A percentile compares a stretch with the other conserved stretches of the same genome.
These are phyloP conservation scores for Magnolia changhungtana DNA, from an alignment of 164 flowering plant genomes.

Conservation along the genomic window DNA sequence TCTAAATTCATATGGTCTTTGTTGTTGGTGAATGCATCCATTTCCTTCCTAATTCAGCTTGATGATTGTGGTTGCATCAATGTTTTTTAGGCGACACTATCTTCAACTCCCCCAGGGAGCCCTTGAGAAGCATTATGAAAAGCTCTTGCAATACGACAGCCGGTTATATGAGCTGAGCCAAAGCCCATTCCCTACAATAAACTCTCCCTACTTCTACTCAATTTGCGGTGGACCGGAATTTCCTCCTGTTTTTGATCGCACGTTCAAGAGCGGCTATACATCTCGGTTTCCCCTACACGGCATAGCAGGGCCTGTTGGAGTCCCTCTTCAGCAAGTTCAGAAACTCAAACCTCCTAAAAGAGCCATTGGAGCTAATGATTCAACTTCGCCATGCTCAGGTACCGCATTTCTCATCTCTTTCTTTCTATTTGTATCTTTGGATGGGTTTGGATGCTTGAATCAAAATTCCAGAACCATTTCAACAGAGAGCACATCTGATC, in stretches of 20 bases:
- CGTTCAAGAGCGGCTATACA: not conserved
- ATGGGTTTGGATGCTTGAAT: not conserved
- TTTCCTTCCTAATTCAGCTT: not conserved
- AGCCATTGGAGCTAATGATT: not conserved
- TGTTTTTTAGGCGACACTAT: slow-evolving; percentile 38
- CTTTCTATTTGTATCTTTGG: not conserved
- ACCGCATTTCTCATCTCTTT: not conserved
- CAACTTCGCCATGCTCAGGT: slow-evolving; percentile 20
- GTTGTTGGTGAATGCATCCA: too few species aligned
- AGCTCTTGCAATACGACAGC: slow-evolving; percentile 34
- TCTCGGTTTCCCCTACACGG: slow-evolving; percentile 8
- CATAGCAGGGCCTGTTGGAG: not conserved
- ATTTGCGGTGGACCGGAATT: not conserved
- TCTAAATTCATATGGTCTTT: not conserved
- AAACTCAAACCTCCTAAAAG: slow-evolving; percentile 2
- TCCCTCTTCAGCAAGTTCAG: slow-evolving; percentile 7
- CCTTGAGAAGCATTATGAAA: slow-evolving; percentile 37
- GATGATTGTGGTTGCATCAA: not conserved
- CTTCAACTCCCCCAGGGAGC: slow-evolving; percentile 39
- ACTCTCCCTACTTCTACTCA: slow-evolving; percentile 10
- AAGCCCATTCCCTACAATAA: slow-evolving; percentile 26
- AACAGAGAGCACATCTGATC: not conserved
- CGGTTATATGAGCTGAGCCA: slow-evolving; percentile 27
- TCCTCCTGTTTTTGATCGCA: not conserved
- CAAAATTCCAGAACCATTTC: not conserved